Base-by-base conservation (phyloP, 139 green algal species). In the Micractinium conductrix region DNA sequence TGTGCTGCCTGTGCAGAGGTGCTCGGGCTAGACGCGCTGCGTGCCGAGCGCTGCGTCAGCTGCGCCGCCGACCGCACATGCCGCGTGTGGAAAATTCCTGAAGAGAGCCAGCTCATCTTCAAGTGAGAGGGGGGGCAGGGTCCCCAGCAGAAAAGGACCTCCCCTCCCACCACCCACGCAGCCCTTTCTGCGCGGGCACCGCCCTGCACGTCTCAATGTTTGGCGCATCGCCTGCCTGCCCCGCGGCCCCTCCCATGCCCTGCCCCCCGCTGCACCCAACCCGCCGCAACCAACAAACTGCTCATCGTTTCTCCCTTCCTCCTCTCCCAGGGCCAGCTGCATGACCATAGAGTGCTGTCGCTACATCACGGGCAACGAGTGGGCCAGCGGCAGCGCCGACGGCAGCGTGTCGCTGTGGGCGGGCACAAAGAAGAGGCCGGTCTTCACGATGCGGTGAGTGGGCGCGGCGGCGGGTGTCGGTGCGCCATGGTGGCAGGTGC, bases 51-150 rank as follows among this genome's bases (percentile, higher is more conserved):
- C 22, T 90, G 88, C 24, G 85, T 99, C 7, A 96, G 85, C 24
- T 86, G 75, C 16, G 94, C 93, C 2, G 85, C 91, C 30, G 97
- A 99, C 89, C 92, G 93, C 84, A 98, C 95, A 0, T 97, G 92
- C 71, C 88, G 97, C 24, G 80, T 98, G 44, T 99, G 96, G 96
- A 99, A 99, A 90, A 91, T 99, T n/a, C 89, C 94, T 0, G 97
- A 99, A 69, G 97, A 99, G 89, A 95, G 88, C 50, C 97, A 99
- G 90, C 92, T 99, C n/a, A 89, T 99, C 4, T 99, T 98, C 89
- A 89, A 94, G n/a, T 42, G n/a, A 48, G 37, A 21, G 65, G 65
- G 65, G 14, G 5, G 3, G 17, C 68, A 48, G 6, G 12, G 12
- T 50, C 68, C 68, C 68, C 35, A 14, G 9, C 65, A 40, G 30